A percentile compares a stretch with the other conserved stretches of the same genome.
phyloP scores from a whole-genome alignment of 129 eudicot genomes.

The Daucus carota region DNA sequence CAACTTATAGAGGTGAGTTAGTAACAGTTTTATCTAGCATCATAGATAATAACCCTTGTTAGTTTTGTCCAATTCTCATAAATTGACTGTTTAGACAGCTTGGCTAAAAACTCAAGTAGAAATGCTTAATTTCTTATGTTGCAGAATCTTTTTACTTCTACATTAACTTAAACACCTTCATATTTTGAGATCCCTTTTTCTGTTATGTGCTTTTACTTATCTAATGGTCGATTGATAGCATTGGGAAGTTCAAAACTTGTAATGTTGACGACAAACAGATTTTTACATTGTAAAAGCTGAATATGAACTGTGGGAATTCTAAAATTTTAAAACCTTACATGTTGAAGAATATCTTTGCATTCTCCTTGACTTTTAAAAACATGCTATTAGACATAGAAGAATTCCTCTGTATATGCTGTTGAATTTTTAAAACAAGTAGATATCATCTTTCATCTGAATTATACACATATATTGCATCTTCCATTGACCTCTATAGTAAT shows the following conservation, averaged over 20 bases:
- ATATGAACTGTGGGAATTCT: not conserved
- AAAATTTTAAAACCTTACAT: not conserved
- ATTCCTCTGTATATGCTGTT: not conserved
- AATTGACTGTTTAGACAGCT: not conserved
- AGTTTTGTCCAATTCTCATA: not conserved
- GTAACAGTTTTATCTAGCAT: not conserved
- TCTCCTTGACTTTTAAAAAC: not conserved
- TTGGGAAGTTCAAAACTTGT: not conserved
- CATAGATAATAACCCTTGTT: not conserved
- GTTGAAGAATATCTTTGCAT: not conserved
- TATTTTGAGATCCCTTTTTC: too few species aligned
- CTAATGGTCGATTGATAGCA: too few species aligned
- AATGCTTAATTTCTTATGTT: not conserved
- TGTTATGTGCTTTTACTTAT: not conserved
- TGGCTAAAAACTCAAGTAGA: not conserved
- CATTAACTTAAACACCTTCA: not conserved
- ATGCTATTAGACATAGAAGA: not conserved
- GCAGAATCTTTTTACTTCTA: constrained; percentile 6
- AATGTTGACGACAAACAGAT: not conserved
- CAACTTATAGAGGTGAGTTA: constrained; percentile 49
- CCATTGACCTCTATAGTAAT: not conserved
- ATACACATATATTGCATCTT: not conserved
- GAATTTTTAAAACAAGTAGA: not conserved
- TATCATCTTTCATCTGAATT: not conserved
- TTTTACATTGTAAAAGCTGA: not conserved